phyloP scores from a whole-genome alignment of 208 protist genomes.

The Acanthamoeba triangularis region DNA sequence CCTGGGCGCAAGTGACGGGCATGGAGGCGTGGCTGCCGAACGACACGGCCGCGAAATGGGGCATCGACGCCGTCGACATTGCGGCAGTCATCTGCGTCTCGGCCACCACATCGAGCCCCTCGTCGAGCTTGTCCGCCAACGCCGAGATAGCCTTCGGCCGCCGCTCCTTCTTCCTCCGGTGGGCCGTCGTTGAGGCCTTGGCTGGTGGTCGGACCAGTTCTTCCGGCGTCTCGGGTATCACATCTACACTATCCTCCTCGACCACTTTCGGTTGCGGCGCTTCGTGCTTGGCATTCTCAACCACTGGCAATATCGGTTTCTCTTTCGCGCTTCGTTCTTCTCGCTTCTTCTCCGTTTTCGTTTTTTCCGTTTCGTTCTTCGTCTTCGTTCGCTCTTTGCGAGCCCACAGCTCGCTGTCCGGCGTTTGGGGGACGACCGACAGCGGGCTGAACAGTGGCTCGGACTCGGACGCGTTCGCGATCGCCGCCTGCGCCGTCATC shows the following conservation, averaged over 20 bases:
- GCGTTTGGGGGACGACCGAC: constrained; percentile 46
- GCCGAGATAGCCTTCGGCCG: neutral
- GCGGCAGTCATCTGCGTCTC: constrained; percentile 22
- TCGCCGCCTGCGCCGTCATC: neutral
- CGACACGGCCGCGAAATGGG: constrained; percentile 30
- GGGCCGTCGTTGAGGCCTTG: too few relatives aligned
- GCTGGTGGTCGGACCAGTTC: neutral
- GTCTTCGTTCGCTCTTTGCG: neutral
- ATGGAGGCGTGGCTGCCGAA: neutral
- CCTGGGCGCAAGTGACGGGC: constrained; percentile 13
- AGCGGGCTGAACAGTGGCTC: constrained; percentile 13
- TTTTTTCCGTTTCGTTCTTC: neutral
- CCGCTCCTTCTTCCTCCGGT: neutral
- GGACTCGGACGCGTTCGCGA: neutral
- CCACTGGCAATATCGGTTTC: neutral
- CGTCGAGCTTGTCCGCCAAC: neutral
- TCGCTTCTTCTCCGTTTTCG: neutral
- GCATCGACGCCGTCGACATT: neutral
- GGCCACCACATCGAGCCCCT: neutral
- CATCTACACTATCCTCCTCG: neutral
- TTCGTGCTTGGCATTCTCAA: neutral
- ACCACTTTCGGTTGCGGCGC: neutral
- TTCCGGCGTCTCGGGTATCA: constrained; percentile 34
- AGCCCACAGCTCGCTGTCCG: neutral
- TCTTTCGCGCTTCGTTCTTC: neutral